These are phyloP conservation scores for Pyricularia sp. DNA, from an alignment of 2,329 filamentous ascomycete species.

Conservation along the genomic window DNA sequence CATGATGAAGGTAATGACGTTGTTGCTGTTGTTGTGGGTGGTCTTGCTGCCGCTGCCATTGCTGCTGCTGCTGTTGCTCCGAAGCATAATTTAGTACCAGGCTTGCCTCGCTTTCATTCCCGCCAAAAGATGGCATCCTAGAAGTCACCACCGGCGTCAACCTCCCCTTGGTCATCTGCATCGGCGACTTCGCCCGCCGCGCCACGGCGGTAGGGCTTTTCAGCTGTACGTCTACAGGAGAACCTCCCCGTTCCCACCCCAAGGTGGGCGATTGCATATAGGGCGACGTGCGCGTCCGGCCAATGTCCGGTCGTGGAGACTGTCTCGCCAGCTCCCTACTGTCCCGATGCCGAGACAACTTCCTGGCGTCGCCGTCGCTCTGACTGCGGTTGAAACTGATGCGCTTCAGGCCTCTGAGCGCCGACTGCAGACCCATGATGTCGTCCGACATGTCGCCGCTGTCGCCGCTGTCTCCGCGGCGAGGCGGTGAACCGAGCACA, in stretches of 20 bases:
- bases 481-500: background rate
- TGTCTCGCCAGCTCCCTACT: background rate
- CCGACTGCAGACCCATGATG: background rate
- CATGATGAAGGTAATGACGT: too few species aligned
- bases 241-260: background rate
- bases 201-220: background rate
- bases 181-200: background rate
- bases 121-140: background rate
- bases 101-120: background rate
- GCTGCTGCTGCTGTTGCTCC: background rate
- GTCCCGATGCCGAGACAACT: background rate
- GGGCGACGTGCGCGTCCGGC: background rate
- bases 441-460: background rate
- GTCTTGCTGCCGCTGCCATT: background rate
- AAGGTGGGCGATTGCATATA: background rate
- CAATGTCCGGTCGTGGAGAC: background rate
- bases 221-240: background rate
- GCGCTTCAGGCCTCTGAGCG: background rate
- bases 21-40: background rate
- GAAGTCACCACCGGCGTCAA: background rate
- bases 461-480: slow-evolving; percentile 4
- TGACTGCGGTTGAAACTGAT: background rate
- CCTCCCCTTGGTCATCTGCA: background rate
- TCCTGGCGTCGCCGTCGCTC: slow-evolving; percentile 18
- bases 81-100: background rate